Evolutionary conservation across 257 asterid species (phyloP), one percentile per base, ranked within the genome.

Genomic region (Solanum arcanum): DNA sequence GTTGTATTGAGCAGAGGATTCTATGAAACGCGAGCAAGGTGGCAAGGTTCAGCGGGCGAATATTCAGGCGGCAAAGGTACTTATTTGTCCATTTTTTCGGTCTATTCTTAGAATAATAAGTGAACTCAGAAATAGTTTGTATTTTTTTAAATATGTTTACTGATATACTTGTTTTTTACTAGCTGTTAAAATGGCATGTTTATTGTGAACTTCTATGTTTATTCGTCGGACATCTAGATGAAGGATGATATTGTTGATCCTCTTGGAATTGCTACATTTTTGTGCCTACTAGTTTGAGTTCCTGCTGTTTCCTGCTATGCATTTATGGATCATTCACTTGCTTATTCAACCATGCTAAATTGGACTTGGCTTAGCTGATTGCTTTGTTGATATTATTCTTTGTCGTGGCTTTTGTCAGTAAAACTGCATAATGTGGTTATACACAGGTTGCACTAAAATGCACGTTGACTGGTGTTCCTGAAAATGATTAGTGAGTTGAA

Each of bases 31-130:
- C 27, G 99, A 96, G 87, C 94, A 98, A 47, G 99, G 98, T 84
- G 93, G 88, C 73, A 96, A 95, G 93, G 99, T 95, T 88, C 99
- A 95, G 64, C 94, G 93, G 92, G 96, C 93, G 18, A 96, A 95
- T 86, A 96, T 96, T 87, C 99, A 96, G 89, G 99, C 99, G 60
- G 95, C 99, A 13, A 96, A 96, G 99, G 99, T 96, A 70, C 33
- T 52, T 27, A 21, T 15, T 77, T 35, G 80, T 75, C 25, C 82
- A 83, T 62, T 47, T 44, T 37, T 5, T 66, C 47, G 52, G 15
- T 78, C 20, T 33, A 64, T 25, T 44, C 5, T 31, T 47, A 9
- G 68, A 73, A 75, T 44, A 41, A 75, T 33, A 23, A 46, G 13
- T 44, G 15, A 21, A 49, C 18, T 35, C 46, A 3, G 33, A 13